Evolutionary conservation across 1,139 yeast species (phyloP), one percentile per base, ranked within the genome.

Genomic region (Taphrina confusa): DNA sequence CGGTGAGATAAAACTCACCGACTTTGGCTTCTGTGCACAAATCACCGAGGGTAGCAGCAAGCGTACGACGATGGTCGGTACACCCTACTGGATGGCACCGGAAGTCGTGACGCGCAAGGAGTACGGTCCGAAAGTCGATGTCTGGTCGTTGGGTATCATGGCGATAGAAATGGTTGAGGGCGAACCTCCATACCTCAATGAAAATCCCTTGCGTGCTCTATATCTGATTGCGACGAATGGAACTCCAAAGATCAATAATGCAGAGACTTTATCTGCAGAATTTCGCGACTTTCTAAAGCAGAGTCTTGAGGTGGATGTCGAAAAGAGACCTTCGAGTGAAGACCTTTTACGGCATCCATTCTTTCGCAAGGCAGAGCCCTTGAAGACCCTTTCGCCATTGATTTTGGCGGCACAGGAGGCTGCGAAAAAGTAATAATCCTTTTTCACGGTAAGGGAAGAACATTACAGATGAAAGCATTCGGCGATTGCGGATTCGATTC

Each of bases 51-150:
- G 82, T 56, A 51, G 50, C 8, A 75, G 85, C 64, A 91, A 91
- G 74, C 82, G 98, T 73, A 90, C 95, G 5, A 92, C 98, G 1
- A 88, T 92, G 95, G 98, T 92, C 18, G 98, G 98, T n/a, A 92
- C 98, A 0, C 98, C 98, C 3, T 92, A 92, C 72, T 92, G 98
- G 98, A 92, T 92, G 98, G 98, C 98, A 0, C 98, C 98, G 1
- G 98, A 92, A 73, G 96, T 92, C 61, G 96, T 92, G 20, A 83
- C 90, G 8, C 79, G 96, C 66, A 90, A 91, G 71, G 96, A 90
- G 68, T 92, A 92, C 72, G 98, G 97, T 1, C 95, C 97, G 40
- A 91, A 94, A 74, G 96, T 92, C 61, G 98, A 92, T 73, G 85
- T 94, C 57, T 92, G 98, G 98, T 88, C 96, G 11, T 76, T 92